A percentile compares a stretch with the other conserved stretches of the same genome.
Evolutionary conservation across 352 stramenopile species (phyloP).

Genomic region (Thalassiosira livingstoniorum): DNA sequence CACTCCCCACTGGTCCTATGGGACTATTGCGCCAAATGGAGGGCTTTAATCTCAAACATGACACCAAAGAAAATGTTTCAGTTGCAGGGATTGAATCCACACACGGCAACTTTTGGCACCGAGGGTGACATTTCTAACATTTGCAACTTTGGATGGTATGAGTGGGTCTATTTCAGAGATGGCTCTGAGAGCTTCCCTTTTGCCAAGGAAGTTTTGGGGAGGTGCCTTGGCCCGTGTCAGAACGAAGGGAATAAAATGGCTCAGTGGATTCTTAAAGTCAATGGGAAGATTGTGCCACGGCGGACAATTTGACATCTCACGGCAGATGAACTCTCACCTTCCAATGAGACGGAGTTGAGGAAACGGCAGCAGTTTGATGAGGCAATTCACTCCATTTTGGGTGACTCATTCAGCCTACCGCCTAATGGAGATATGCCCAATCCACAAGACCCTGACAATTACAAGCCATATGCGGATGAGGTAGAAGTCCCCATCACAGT

Average conservation of each 20-base stretch:
- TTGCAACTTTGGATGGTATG: no score
- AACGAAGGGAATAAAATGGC: slow-evolving; percentile 35
- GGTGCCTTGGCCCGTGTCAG: neutral
- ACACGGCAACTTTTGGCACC: no score
- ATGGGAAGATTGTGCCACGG: slow-evolving; percentile 4
- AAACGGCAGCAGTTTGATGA: neutral
- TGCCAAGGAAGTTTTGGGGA: neutral
- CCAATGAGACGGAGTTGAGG: neutral
- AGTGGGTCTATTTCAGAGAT: neutral
- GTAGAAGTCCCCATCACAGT: neutral
- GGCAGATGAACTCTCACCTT: neutral
- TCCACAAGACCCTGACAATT: neutral
- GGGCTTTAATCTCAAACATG: no score
- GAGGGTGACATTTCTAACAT: no score
- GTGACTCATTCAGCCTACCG: neutral
- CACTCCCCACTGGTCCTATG: no score
- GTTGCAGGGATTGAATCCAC: no score
- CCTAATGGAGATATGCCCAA: neutral
- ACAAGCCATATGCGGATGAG: slow-evolving; percentile 14
- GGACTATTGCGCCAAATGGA: no score
- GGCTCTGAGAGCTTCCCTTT: neutral
- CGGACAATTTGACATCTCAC: neutral
- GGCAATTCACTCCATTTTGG: neutral
- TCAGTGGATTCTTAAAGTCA: slow-evolving; percentile 29
- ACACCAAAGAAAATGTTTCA: no score